These are phyloP conservation scores for Cenchrus americanus DNA, from an alignment of 176 grass and related monocot species.

Conservation along the genomic window DNA sequence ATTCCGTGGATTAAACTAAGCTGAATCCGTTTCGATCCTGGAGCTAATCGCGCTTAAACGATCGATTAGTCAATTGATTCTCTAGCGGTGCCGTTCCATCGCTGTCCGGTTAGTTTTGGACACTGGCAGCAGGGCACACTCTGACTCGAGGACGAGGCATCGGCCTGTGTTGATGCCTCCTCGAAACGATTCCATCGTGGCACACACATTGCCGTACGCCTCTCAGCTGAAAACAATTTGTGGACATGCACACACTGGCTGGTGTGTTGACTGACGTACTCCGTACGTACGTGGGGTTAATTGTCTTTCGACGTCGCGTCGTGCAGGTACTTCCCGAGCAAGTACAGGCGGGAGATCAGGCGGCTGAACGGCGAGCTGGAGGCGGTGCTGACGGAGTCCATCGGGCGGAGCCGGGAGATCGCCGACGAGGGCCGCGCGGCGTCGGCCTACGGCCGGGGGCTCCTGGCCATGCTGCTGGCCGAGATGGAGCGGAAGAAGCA, in stretches of 20 bases:
- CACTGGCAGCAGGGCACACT: constrained; percentile 27
- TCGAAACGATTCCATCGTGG: constrained; percentile 30
- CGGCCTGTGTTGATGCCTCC: background rate
- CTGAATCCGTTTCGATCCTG: background rate
- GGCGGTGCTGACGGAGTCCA: constrained; percentile 62
- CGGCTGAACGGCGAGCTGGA: constrained; percentile 72
- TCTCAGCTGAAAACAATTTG: constrained; percentile 3
- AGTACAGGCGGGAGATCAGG: constrained; percentile 76
- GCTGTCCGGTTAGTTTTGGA: constrained; percentile 48
- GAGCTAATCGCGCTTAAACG: background rate
- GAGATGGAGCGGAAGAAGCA: constrained; percentile 66
- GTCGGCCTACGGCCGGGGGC: constrained; percentile 57
- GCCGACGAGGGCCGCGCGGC: constrained; percentile 69
- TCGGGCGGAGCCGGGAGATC: constrained; percentile 65
- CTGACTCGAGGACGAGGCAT: constrained; percentile 6
- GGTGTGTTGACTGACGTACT: no score
- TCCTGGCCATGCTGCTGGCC: constrained; percentile 63
- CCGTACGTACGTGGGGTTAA: background rate
- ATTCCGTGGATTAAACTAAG: background rate
- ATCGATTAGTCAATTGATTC: background rate
- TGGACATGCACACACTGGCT: background rate
- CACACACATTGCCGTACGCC: constrained; percentile 14
- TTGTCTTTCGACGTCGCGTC: background rate
- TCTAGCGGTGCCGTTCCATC: constrained; percentile 7
- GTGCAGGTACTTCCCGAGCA: constrained; percentile 85